Percentiles rank a stretch among this genome's conserved stretches.
Conservation (phyloP, 805 yeast species). For the Gaillardinia entomophila region DNA sequence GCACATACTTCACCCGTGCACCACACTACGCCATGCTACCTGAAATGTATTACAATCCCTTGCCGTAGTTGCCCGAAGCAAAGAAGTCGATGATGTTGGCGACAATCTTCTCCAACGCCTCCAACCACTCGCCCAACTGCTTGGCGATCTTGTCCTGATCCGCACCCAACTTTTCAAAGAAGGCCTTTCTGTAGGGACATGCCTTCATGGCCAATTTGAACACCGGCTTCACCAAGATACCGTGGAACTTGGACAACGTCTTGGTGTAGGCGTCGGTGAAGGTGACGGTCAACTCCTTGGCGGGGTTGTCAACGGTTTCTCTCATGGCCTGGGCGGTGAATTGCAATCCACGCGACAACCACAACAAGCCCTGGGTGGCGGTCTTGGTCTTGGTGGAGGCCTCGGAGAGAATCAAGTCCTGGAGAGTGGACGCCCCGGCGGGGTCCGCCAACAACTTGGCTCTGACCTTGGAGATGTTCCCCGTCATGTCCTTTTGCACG, state of each 20-base stretch:
- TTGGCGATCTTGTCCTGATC: slow-evolving; percentile 61
- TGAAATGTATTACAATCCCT: slow-evolving; percentile 75
- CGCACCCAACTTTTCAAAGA: slow-evolving; percentile 74
- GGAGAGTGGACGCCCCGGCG: slow-evolving; percentile 58
- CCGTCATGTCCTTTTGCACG: slow-evolving; percentile 84
- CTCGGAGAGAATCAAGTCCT: slow-evolving; percentile 72
- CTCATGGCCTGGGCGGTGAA: slow-evolving; percentile 90
- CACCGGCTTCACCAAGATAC: slow-evolving; percentile 75
- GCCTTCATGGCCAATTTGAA: slow-evolving; percentile 94
- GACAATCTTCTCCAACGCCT: slow-evolving; percentile 71
- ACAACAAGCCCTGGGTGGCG: slow-evolving; percentile 86
- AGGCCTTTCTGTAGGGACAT: slow-evolving; percentile 85
- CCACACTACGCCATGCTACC: too few species aligned
- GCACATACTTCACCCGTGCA: too few species aligned
- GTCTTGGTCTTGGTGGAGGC: slow-evolving; percentile 60
- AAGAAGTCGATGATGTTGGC: slow-evolving; percentile 68
- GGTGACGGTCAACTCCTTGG: slow-evolving; percentile 62
- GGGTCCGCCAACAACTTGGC: slow-evolving; percentile 63
- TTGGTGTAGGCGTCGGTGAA: slow-evolving; percentile 81
- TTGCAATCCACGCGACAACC: slow-evolving; percentile 82
- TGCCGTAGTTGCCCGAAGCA: slow-evolving; percentile 78
- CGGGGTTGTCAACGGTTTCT: slow-evolving; percentile 62
- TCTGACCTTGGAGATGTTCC: slow-evolving; percentile 74
- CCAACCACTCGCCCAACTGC: slow-evolving; percentile 70
- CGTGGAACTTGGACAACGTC: slow-evolving; percentile 78